Evolutionary conservation across 2,329 filamentous ascomycete species (phyloP), one percentile per base, ranked within the genome.

Genomic region (Colletotrichum australisinense): DNA sequence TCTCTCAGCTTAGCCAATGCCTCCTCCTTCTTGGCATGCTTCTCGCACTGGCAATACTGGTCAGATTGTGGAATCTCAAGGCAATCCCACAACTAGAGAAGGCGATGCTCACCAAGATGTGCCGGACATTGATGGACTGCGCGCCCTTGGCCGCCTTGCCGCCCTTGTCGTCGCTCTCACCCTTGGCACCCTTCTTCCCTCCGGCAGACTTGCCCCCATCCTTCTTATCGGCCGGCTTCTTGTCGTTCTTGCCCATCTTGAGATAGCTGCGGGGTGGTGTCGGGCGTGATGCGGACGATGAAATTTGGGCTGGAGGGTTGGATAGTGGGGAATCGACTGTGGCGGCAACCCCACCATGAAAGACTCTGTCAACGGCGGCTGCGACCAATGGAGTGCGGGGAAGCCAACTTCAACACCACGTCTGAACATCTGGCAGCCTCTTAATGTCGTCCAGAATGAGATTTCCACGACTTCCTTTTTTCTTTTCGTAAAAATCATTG

Each of bases 11-110:
- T 93, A 69, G 88, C 88, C 19, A 95, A 81, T 0, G 93, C 93
- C 79, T 94, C 92, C 79, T 95, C 93, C 79, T 94, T 95, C 81
- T 92, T 94, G n/a, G 86, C 84, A 79, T 94, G 91, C 79, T 95
- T 95, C 80, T 92, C 92, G 78, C 93, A 95, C n/a, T n/a, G n/a
- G n/a, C n/a, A n/a, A n/a, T n/a, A n/a, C n/a, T n/a, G n/a, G n/a
- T n/a, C 57, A 71, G 63, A 32, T 22, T 59, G 6, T 19, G 59
- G 24, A 46, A 8, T n/a, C 12, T 16, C 8, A 4, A 8, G n/a
- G 53, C 5, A 42, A 32, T 14, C 8, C 8, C n/a, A 19, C 22
- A n/a, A 5, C 7, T 11, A 30, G 30, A 5, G 5, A 53, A 22
- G 16, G 11, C 22, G 22, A 38, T n/a, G 74, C 81, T 66, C 76